phyloP scores from a whole-genome alignment of 176 grass and related monocot genomes.

The Juncus inflexus region DNA sequence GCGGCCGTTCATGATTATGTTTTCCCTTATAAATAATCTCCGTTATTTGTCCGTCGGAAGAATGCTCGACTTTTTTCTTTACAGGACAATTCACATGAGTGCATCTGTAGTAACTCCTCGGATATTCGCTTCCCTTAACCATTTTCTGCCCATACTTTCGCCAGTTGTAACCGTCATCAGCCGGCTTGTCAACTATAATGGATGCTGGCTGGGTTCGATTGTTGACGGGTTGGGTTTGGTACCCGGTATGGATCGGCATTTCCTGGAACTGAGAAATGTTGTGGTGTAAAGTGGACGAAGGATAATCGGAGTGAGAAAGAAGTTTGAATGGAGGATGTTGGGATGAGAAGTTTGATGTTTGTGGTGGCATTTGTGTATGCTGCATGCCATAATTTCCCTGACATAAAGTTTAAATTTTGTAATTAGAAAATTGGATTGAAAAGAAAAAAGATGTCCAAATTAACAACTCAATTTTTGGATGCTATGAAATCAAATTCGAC shows the following conservation, averaged over 20 bases:
- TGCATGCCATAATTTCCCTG: constrained; percentile 76
- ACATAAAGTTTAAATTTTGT: constrained; percentile 12
- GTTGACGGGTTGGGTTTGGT: constrained; percentile 33
- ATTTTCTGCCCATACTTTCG: constrained; percentile 94
- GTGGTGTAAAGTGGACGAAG: constrained; percentile 47
- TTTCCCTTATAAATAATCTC: constrained; percentile 97
- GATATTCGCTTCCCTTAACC: constrained; percentile 86
- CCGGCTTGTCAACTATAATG: constrained; percentile 70
- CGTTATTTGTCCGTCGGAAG: constrained; percentile 86
- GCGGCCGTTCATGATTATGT: constrained; percentile 80
- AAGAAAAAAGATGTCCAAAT: too few species aligned
- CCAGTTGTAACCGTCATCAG: constrained; percentile 86
- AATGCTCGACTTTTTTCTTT: constrained; percentile 84
- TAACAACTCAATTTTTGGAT: too few species aligned
- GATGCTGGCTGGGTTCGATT: constrained; percentile 47
- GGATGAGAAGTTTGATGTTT: constrained; percentile 63
- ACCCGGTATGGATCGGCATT: constrained; percentile 13
- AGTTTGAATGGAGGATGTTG: constrained; percentile 57
- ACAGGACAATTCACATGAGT: constrained; percentile 73
- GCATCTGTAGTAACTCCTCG: constrained; percentile 82
- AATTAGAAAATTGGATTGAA: constrained; percentile 2
- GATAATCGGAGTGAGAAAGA: constrained; percentile 48
- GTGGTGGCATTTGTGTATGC: constrained; percentile 53
- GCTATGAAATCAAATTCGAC: too few species aligned
- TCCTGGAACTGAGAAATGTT: constrained; percentile 24